Percentiles rank a stretch among this genome's conserved stretches.
These are phyloP conservation scores for Ascoidea asiatica DNA, from an alignment of 805 yeast genomes.

Conservation along the genomic window DNA sequence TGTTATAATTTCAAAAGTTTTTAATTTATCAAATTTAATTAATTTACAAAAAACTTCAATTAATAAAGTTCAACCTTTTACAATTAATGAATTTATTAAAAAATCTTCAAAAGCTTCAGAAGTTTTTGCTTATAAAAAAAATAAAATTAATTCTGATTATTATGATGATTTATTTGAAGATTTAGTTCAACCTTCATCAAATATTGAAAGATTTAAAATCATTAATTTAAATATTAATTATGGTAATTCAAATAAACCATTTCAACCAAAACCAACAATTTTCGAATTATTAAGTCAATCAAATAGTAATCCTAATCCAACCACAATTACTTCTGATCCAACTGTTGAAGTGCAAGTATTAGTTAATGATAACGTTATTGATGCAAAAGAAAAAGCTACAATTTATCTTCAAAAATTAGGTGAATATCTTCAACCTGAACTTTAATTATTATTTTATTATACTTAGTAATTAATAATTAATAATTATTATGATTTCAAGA, in stretches of 20 bases:
- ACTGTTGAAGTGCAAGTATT: constrained; percentile 22
- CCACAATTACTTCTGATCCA: constrained; percentile 13
- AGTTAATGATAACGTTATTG: constrained; percentile 25
- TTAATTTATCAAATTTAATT: constrained; percentile 15
- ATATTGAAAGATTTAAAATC: constrained; percentile 27
- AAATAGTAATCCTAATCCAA: constrained; percentile 12
- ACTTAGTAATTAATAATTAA: no score
- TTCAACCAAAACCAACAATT: constrained; percentile 12
- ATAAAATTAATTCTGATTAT: constrained; percentile 27
- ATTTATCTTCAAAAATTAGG: constrained; percentile 17
- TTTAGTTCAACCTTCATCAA: constrained; percentile 31
- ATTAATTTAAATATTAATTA: constrained; percentile 19
- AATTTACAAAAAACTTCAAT: constrained; percentile 16
- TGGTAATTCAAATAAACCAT: constrained; percentile 6
- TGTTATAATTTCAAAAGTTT: constrained; percentile 18
- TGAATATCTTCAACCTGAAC: constrained; percentile 12
- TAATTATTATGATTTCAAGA: no score
- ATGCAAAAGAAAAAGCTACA: constrained; percentile 33
- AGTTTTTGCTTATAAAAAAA: constrained; percentile 25
- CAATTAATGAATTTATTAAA: constrained; percentile 21
- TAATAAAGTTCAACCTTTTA: constrained; percentile 17
- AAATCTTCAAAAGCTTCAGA: constrained; percentile 34
- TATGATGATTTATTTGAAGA: constrained; percentile 51
- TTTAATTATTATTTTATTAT: no score
- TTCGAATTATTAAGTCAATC: constrained; percentile 17